phyloP scores from a whole-genome alignment of 257 asterid species.

The Solanum chmielewskii region DNA sequence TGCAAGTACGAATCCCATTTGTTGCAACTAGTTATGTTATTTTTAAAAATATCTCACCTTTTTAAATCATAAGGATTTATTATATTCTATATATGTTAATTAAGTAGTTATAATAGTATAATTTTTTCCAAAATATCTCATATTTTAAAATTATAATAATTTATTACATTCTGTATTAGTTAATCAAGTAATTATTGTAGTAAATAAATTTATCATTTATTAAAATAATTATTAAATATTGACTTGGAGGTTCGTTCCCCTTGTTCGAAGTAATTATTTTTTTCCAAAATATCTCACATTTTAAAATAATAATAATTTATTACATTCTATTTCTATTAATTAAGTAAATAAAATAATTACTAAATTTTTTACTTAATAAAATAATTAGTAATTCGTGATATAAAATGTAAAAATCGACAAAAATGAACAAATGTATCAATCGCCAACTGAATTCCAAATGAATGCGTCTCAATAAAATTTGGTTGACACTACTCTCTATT shows the following conservation, averaged over 20 bases:
- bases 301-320: no score
- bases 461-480: background rate
- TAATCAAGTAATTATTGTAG: background rate
- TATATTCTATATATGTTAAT: no score
- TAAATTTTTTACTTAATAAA: no score
- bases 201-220: no score
- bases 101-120: no score
- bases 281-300: background rate
- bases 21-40: no score
- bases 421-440: no score
- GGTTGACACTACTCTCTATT: background rate
- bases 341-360: no score
- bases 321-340: background rate
- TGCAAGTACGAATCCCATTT: background rate
- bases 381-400: background rate
- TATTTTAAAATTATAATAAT: no score
- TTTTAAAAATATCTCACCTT: background rate
- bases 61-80: no score
- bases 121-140: background rate
- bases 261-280: background rate
- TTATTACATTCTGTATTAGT: background rate
- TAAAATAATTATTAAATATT: no score
- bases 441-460: background rate
- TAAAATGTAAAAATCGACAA: background rate
- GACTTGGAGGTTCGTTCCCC: background rate